phyloP scores from a whole-genome alignment of 768 basidiomycete genomes.

The Tylopilus sp. region DNA sequence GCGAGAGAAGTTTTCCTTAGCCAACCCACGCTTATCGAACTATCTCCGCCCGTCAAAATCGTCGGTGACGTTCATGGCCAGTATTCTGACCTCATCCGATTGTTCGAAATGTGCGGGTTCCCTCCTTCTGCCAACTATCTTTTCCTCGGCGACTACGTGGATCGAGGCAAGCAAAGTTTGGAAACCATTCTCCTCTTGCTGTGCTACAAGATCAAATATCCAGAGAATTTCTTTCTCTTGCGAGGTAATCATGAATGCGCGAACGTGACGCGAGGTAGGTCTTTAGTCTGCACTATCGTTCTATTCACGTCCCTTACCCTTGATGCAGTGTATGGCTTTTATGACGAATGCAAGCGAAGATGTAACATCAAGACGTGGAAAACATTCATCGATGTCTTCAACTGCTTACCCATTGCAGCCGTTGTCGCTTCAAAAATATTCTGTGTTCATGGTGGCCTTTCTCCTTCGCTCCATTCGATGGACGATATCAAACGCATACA shows the following conservation, averaged over 20 bases:
- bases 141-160: conserved; percentile 98
- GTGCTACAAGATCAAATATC: conserved; percentile 99
- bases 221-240: conserved; percentile 98
- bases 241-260: conserved; percentile 99
- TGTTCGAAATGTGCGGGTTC: conserved; percentile 99
- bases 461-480: conserved; percentile 91
- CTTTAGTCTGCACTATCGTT: conserved; percentile 9
- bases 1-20: conserved; percentile 94
- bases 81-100: conserved; percentile 95
- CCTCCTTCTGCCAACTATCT: conserved; percentile 97
- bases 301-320: conserved; percentile 15
- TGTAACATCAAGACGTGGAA: conserved; percentile 99
- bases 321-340: conserved; percentile 90
- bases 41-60: conserved; percentile 98
- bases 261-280: conserved; percentile 94
- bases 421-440: conserved; percentile 99
- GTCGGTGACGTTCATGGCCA: conserved; percentile 99
- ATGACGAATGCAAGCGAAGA: conserved; percentile 99
- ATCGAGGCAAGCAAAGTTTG: conserved; percentile 96
- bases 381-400: conserved; percentile 99
- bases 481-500: conserved; percentile 98
- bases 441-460: conserved; percentile 96
- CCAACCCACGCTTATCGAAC: conserved; percentile 95
- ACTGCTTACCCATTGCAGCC: conserved; percentile 96
- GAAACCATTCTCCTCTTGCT: conserved; percentile 95